Base-by-base conservation (phyloP, 192 early-diverging fungal species). In the Umbelopsis isabellina region DNA sequence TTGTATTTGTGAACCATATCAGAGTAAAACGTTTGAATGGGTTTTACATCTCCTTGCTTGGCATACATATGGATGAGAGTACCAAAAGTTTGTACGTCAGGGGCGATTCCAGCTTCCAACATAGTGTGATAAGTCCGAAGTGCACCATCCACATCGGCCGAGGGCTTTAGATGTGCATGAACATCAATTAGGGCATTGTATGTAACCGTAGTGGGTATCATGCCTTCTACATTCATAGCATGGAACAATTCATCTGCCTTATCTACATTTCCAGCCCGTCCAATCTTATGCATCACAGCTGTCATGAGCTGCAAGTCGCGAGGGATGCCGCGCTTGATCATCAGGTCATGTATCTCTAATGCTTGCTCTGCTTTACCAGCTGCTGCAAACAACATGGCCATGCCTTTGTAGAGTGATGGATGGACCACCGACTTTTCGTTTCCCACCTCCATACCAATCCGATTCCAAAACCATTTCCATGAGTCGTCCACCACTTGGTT, bases 51-150 rank as follows among this genome's bases (percentile, higher is more conserved):
- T 1, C 78, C 78, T 50, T 78, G 55, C n/a, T 78, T 55, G 4
- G 81, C 83, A 69, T 77, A 82, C 67, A 88, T 72, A 27, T 77
- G 76, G 27, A 88, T 82, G 18, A 88, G 70, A 9, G 81, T 82
- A 46, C 82, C 82, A 51, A 80, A 86, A 1, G 81, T 86, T 9
- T 74, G 69, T 48, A 73, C 67, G 69, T 84, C 80, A 2, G 86
- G 86, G 22, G 48, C 11, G 7, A 82, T 64, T 1, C 71, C 71
- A 16, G 75, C 51, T 37, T 67, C 69, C 2, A 75, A 18, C 77
- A 88, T 77, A 21, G 68, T 73, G 0, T 68, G 67, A 66, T 80
- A 88, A 23, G 80, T 70, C 33, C 69, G 49, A 50, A 66, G 73
- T 2, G 81, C 81, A 4, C 82, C 82, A 20, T 80, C 69, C 4